Evolutionary conservation across 768 basidiomycete species (phyloP).

Genomic region (Mycena vitilis): DNA sequence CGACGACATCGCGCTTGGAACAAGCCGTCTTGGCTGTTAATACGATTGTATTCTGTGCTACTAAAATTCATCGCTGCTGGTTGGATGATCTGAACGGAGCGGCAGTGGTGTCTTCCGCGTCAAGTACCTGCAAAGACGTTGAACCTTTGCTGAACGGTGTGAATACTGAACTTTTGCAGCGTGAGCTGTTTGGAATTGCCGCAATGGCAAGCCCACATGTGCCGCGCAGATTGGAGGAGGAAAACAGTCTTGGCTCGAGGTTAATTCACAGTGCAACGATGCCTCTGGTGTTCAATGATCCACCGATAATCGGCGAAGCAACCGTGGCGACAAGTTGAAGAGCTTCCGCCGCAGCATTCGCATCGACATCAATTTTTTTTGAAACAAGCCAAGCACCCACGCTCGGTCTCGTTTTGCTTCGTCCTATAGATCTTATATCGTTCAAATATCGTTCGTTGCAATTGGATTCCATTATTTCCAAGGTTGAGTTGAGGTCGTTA

Average conservation of each 20-base stretch:
- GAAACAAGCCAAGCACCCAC: too few species aligned
- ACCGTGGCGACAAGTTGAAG: too few species aligned
- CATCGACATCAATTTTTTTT: too few species aligned
- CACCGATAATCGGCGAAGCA: too few species aligned
- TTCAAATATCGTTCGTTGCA: too few species aligned
- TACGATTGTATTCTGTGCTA: conserved; percentile 26
- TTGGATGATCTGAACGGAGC: conserved; percentile 20
- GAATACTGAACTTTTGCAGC: conserved; percentile 12
- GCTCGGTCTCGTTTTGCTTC: too few species aligned
- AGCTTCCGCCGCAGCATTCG: too few species aligned
- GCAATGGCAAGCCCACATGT: conserved; percentile 10
- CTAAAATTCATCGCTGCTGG: conserved; percentile 24
- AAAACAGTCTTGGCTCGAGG: conserved; percentile 17
- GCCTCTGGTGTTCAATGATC: too few species aligned
- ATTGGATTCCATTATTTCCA: too few species aligned
- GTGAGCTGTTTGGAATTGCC: conserved; percentile 17
- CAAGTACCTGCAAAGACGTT: conserved; percentile 25
- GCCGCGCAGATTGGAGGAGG: conserved; percentile 7
- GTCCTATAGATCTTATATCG: too few species aligned
- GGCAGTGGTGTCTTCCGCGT: conserved; percentile 22
- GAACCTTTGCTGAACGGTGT: conserved; percentile 14
- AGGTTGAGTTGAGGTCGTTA: too few species aligned
- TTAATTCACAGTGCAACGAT: too few species aligned
- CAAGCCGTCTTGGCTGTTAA: conserved; percentile 37
- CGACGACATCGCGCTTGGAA: conserved; percentile 38